Base-by-base conservation (phyloP, 306 rosid species). In the Notholithocarpus densiflorus region DNA sequence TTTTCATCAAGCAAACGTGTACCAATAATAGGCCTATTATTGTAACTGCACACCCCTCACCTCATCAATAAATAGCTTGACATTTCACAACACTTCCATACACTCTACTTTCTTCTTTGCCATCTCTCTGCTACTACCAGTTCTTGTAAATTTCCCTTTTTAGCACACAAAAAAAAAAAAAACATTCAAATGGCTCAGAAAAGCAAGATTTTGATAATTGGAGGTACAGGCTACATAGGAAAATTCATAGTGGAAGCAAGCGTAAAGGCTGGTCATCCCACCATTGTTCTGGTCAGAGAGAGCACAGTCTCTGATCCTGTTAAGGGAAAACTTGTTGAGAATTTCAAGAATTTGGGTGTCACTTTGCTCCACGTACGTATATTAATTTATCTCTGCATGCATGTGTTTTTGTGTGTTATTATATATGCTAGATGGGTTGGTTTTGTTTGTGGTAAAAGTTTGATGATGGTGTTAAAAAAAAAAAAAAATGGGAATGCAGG, bases 151-250 rank as follows among this genome's bases (percentile, higher is more conserved):
- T 26, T 14, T 6, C 37, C 26, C 5, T 6, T n/a, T 20, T 20
- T 8, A 21, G 29, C 2, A 1, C 9, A 0, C 10, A 37, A 37
- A 37, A 34, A 34, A 6, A 3, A 24, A 1, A 19, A 56, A 56
- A n/a, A 4, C 3, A 31, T 23, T 2, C 4, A 60, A 55, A 83
- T 84, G 88, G 90, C 80, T 40, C 66, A 56, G 75, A 84, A 86
- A 53, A 88, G 88, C 75, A 91, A 75, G 84, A 70, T 93, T 80
- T 77, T 91, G 60, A 69, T 93, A 45, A 91, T 93, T 24, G 98
- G 97, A 71, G 91, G 97, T 45, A 91, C 90, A 0, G 94, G 94
- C 2, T 88, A 87, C 80, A 87, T 89, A 17, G 97, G 93, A 68
- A 93, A 89, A 68, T 89, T 82, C 80, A 56, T 93, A 0, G 94